These are phyloP conservation scores for Chalaropsis thielavioides DNA, from an alignment of 2,329 filamentous ascomycete species.

Conservation along the genomic window DNA sequence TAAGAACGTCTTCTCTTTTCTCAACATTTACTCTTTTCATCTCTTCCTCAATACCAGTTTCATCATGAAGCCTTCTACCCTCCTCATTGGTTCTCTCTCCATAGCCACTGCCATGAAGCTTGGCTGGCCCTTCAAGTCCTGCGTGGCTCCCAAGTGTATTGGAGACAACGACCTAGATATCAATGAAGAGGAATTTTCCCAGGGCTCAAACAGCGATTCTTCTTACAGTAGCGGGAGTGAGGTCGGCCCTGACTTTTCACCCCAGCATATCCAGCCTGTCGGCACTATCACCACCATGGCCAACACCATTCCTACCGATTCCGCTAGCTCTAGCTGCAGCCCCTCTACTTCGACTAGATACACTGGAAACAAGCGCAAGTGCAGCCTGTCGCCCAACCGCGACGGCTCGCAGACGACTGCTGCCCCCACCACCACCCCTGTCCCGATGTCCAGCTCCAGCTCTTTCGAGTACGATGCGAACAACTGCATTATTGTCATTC, in stretches of 20 bases:
- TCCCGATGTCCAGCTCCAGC: too few species aligned
- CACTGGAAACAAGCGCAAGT: neutral
- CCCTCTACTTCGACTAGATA: neutral
- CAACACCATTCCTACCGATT: too few species aligned
- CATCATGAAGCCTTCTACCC: neutral
- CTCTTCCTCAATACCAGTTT: neutral
- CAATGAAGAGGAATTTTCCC: neutral
- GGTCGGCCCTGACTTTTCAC: too few species aligned
- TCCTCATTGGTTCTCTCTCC: neutral
- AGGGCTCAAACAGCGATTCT: neutral
- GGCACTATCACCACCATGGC: neutral
- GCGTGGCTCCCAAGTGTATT: neutral
- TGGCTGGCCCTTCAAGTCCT: neutral
- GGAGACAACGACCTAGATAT: neutral
- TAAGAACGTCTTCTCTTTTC: neutral
- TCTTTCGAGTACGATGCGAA: too few species aligned
- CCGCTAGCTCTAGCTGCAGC: neutral
- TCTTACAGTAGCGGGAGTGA: neutral
- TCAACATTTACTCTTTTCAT: neutral
- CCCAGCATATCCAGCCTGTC: too few species aligned
- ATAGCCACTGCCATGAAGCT: neutral
- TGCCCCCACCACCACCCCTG: too few species aligned
- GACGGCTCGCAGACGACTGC: neutral
- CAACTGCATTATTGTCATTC: neutral
- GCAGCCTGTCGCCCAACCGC: neutral